phyloP scores from a whole-genome alignment of 495 filamentous ascomycete genomes.

The Penicillium simplicissimum region DNA sequence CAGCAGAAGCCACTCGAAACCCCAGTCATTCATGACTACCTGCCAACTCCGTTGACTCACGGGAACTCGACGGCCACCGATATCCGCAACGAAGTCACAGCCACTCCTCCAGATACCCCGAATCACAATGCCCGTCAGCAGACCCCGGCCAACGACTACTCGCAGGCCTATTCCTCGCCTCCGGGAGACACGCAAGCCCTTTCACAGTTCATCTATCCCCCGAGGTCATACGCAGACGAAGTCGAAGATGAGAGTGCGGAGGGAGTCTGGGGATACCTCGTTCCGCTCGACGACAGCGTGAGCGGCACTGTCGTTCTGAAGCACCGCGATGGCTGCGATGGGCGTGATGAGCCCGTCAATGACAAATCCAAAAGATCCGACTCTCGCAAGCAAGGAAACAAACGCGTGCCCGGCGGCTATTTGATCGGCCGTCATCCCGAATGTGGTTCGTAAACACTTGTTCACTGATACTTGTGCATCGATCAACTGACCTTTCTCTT shows the following conservation, averaged over 20 bases:
- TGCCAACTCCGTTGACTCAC: constrained; percentile 83
- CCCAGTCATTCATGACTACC: constrained; percentile 62
- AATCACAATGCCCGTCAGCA: constrained; percentile 53
- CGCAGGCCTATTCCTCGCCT: constrained; percentile 68
- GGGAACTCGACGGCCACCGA: constrained; percentile 62
- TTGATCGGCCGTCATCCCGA: constrained; percentile 91
- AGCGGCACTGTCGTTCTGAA: constrained; percentile 72
- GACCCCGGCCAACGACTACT: constrained; percentile 55
- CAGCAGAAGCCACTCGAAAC: constrained; percentile 59
- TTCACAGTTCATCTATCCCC: constrained; percentile 78
- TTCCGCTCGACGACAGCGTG: constrained; percentile 71
- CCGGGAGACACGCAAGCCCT: constrained; percentile 64
- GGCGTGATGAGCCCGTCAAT: constrained; percentile 44
- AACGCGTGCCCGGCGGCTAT: constrained; percentile 75
- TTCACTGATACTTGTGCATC: not conserved
- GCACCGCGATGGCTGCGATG: constrained; percentile 64
- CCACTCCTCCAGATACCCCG: constrained; percentile 66
- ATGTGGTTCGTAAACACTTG: constrained; percentile 65
- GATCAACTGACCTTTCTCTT: constrained; percentile 17
- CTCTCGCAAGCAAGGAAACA: constrained; percentile 29
- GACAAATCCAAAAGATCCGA: constrained; percentile 41
- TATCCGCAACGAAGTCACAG: constrained; percentile 68
- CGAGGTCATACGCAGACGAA: constrained; percentile 72
- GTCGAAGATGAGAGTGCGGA: constrained; percentile 79
- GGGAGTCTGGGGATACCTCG: constrained; percentile 93